A percentile compares a stretch with the other conserved stretches of the same genome.
These are phyloP conservation scores for Eremomyces bilateralis DNA, from an alignment of 495 filamentous ascomycete species.

Conservation along the genomic window DNA sequence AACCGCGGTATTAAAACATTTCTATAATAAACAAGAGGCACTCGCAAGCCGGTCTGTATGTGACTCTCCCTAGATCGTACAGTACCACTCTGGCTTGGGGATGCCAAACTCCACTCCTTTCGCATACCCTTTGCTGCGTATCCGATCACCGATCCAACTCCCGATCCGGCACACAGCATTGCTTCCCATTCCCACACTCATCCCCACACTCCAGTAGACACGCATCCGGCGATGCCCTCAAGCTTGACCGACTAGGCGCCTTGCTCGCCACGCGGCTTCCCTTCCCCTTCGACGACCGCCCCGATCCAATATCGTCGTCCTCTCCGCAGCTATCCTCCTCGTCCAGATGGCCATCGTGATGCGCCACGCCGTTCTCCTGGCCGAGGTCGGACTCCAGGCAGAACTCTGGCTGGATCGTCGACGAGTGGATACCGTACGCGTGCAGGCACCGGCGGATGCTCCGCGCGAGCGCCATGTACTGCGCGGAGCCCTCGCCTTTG, in stretches of 20 bases:
- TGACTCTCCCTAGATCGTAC: too few relatives aligned
- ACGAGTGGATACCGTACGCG: constrained; percentile 91
- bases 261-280: constrained; percentile 14
- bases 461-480: constrained; percentile 74
- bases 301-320: constrained; percentile 13
- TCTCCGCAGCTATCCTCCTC: constrained; percentile 13
- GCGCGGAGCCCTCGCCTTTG: constrained; percentile 44
- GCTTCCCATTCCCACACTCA: constrained; percentile 42
- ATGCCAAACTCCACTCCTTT: too few relatives aligned
- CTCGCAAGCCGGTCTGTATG: not conserved
- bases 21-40: not conserved
- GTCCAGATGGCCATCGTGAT: constrained; percentile 11
- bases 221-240: constrained; percentile 30
- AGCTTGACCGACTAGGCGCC: constrained; percentile 26
- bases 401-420: constrained; percentile 94
- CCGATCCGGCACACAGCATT: constrained; percentile 39
- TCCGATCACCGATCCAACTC: too few relatives aligned
- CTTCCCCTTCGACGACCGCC: constrained; percentile 9
- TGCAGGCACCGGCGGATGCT: constrained; percentile 70
- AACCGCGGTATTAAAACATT: not conserved
- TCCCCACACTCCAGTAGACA: constrained; percentile 80
- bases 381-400: constrained; percentile 38
- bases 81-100: too few relatives aligned
- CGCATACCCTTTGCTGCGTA: too few relatives aligned
- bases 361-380: constrained; percentile 7